Conservation (phyloP, 805 yeast genomes). For the Yamadazyma nakazawae region DNA sequence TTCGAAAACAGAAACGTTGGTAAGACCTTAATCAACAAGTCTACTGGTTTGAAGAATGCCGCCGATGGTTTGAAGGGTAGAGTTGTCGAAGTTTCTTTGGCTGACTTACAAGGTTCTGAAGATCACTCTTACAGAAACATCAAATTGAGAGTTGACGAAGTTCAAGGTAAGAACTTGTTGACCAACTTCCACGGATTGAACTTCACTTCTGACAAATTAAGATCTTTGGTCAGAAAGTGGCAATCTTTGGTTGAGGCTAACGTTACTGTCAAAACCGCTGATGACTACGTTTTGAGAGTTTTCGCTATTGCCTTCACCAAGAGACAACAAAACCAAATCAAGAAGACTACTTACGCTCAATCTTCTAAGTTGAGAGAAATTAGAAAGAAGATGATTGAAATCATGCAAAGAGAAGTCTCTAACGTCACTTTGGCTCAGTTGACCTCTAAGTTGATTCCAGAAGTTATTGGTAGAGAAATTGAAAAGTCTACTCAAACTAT, state of each 20-base stretch:
- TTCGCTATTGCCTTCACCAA: conserved; percentile 98
- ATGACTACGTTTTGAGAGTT: conserved; percentile 94
- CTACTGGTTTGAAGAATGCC: conserved; percentile 97
- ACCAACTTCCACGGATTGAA: conserved; percentile 99
- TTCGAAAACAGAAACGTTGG: conserved; percentile 98
- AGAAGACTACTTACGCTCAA: conserved; percentile 98
- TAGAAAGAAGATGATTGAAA: conserved; percentile 95
- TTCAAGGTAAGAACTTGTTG: conserved; percentile 96
- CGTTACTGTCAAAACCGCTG: conserved; percentile 97
- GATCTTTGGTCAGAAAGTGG: conserved; percentile 98
- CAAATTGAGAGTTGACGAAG: conserved; percentile 97
- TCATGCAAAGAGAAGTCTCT: conserved; percentile 94
- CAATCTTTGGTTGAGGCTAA: conserved; percentile 97
- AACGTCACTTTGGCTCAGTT: conserved; percentile 94
- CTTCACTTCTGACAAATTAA: conserved; percentile 96
- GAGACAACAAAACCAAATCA: conserved; percentile 94
- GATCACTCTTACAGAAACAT: conserved; percentile 98
- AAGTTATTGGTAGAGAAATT: conserved; percentile 97
- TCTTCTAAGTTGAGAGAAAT: conserved; percentile 95
- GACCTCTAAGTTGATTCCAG: conserved; percentile 96
- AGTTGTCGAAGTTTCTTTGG: conserved; percentile 91
- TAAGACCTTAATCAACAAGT: conserved; percentile 96
- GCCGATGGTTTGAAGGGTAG: conserved; percentile 98
- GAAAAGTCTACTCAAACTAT: conserved; percentile 93
- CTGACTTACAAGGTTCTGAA: conserved; percentile 98